A percentile compares a stretch with the other conserved stretches of the same genome.
These are phyloP conservation scores for Chenopodium album DNA, from an alignment of 148 eudicot genomes.

Conservation along the genomic window DNA sequence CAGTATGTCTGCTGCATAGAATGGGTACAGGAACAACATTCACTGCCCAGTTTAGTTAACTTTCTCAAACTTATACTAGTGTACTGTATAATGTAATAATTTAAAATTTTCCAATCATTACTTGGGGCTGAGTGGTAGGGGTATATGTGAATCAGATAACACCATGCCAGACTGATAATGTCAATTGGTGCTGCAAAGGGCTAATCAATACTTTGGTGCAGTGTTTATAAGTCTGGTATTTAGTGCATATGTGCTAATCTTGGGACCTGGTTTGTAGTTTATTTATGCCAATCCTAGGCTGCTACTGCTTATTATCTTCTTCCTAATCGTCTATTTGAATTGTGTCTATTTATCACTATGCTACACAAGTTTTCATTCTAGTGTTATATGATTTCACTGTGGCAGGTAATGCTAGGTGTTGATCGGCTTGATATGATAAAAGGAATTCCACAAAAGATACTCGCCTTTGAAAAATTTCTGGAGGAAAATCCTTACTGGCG, in stretches of 20 bases:
- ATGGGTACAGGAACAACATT: background rate
- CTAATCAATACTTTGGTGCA: background rate
- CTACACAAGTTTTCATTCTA: background rate
- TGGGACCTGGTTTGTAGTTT: background rate
- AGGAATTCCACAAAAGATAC: conserved; percentile 96
- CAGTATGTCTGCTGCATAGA: background rate
- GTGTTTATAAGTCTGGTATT: background rate
- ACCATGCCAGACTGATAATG: background rate
- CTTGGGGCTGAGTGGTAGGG: background rate
- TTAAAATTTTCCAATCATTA: background rate
- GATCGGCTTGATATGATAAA: conserved; percentile 99
- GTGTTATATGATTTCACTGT: background rate
- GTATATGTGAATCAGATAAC: background rate
- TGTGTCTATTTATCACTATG: background rate
- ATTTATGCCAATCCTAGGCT: background rate
- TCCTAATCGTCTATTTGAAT: background rate
- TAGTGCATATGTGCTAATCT: background rate
- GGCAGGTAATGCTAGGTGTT: conserved; percentile 94
- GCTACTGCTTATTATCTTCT: background rate
- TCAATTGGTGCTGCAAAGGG: background rate
- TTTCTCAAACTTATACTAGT: background rate
- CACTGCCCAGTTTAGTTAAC: background rate
- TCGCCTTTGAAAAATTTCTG: conserved; percentile 93
- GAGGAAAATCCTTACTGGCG: conserved; percentile 82
- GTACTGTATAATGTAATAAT: background rate